phyloP scores from a whole-genome alignment of 2,329 filamentous ascomycete species.

The Aspergillus sp. region DNA sequence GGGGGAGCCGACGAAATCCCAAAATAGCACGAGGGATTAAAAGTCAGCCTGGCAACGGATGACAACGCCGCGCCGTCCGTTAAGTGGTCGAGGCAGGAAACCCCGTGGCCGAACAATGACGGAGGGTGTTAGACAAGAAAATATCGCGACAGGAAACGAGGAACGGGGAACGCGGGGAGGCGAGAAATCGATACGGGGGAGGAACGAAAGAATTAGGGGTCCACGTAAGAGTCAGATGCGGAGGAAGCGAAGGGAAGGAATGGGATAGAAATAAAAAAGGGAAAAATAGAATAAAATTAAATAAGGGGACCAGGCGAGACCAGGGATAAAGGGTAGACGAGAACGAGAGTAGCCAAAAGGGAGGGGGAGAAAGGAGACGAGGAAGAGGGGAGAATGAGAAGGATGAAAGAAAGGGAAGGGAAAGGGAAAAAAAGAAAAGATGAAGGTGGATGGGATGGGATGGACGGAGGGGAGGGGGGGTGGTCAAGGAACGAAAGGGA shows the following conservation, averaged over 20 bases:
- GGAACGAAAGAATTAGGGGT: background rate
- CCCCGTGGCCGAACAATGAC: constrained; percentile 5
- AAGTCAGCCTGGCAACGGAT: constrained; percentile 18
- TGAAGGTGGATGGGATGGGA: background rate
- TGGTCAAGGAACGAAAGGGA: constrained; percentile 1
- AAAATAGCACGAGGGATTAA: constrained; percentile 28
- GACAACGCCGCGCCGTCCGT: constrained; percentile 20
- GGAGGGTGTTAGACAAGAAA: constrained; percentile 9
- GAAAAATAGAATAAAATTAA: background rate
- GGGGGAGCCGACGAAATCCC: constrained; percentile 22
- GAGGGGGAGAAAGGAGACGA: constrained; percentile 9
- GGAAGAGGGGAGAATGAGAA: constrained; percentile 5
- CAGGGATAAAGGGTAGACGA: background rate
- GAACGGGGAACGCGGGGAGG: constrained; percentile 3
- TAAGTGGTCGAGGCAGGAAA: constrained; percentile 5
- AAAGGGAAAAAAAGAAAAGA: constrained; percentile 4
- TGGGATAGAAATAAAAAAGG: no score
- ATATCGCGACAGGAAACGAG: background rate
- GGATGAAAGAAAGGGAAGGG: constrained; percentile 1
- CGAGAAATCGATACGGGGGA: background rate
- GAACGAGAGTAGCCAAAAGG: background rate
- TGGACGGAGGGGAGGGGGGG: background rate
- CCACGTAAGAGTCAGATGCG: background rate
- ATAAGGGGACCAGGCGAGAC: background rate
- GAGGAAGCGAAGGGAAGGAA: background rate